Conservation (phyloP, 1,284 basidiomycete species). For the Ceraceosorus guamensis region DNA sequence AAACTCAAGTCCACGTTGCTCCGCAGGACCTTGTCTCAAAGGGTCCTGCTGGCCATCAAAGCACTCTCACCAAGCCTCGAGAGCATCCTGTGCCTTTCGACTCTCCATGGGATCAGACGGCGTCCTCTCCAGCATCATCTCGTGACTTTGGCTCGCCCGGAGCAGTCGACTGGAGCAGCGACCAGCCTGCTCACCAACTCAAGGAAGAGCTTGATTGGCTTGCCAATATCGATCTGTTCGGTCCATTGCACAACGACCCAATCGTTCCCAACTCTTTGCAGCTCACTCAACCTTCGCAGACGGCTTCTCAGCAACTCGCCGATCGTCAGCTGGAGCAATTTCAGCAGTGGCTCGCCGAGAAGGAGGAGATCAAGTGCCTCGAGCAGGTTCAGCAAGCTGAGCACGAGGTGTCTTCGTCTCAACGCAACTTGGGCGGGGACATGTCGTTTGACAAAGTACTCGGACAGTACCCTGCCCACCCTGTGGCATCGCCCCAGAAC, state of each 20-base stretch:
- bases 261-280: neutral
- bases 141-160: conserved; percentile 6
- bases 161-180: neutral
- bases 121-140: conserved; percentile 6
- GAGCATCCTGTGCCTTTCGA: conserved; percentile 3
- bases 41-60: too few species aligned
- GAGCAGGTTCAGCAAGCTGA: too few species aligned
- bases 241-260: neutral
- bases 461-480: neutral
- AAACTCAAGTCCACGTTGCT: too few species aligned
- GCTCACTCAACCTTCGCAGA: too few species aligned
- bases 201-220: neutral
- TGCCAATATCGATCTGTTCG: neutral
- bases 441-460: too few species aligned
- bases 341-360: neutral
- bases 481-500: neutral
- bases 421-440: too few species aligned
- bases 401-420: neutral
- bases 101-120: conserved; percentile 6
- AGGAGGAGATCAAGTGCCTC: too few species aligned
- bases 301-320: neutral
- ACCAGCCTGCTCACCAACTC: neutral
- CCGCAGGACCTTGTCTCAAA: too few species aligned
- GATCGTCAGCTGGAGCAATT: neutral
- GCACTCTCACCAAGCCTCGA: neutral